Base-by-base conservation (phyloP, 345 rosid species). In the Noccaea bulbosa region DNA sequence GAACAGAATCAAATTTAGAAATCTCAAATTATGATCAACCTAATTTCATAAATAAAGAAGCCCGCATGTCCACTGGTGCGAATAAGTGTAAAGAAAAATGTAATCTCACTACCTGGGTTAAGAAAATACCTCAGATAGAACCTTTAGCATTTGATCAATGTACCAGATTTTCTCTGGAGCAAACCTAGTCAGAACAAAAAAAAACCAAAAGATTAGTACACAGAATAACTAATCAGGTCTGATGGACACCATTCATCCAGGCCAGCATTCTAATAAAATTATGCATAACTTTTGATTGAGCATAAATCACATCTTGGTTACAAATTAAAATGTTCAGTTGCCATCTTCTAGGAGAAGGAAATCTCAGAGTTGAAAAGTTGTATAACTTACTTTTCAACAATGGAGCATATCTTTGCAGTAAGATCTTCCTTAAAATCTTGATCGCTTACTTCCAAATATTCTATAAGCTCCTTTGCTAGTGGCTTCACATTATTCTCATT, bases 101-200 rank as follows among this genome's bases (percentile, higher is more conserved):
- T 53, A 64, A 50, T 44, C 16, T 60, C 43, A 43, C 41, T 9
- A 44, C 43, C 54, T 43, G 41, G 46, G 53, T 40, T 49, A 49
- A 60, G 34, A 53, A 40, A 64, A 73, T 91, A 94, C 99, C 96
- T 94, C 90, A 43, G 93, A 80, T 51, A 94, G 93, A 86, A 91
- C 97, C 89, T 85, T 94, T 79, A 94, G 88, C 99, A 94, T 91
- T 84, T 91, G 97, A 83, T 91, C 91, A 75, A 94, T 88, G 80
- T 94, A 88, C 99, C 99, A 94, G 54, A 84, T 87, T 81, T 94
- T 94, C 77, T 91, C 96, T 2, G 91, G 88, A 64, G 96, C 84
- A 86, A 87, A 91, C 97, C 99, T 94, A 74, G 76, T 62, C 54
- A 75, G 60, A 67, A 79, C 58, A 76, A 34, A 67, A 34, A 67